These are phyloP conservation scores for Macrophomina pseudophaseolina DNA, from an alignment of 2,329 filamentous ascomycete species.

Conservation along the genomic window DNA sequence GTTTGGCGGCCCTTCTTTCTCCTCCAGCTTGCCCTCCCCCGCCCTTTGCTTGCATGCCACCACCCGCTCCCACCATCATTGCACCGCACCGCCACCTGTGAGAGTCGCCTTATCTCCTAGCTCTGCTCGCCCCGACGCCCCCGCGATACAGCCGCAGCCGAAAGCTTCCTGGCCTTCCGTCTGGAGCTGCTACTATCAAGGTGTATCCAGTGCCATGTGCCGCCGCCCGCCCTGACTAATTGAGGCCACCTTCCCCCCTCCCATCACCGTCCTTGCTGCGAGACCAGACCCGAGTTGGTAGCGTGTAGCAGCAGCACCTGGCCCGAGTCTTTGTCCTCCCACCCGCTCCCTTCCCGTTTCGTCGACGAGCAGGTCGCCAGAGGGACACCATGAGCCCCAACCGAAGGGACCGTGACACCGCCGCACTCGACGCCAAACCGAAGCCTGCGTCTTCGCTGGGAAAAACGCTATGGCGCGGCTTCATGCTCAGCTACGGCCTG, in stretches of 20 bases:
- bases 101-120: background rate
- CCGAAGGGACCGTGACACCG: slow-evolving; percentile 1
- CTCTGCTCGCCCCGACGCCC: background rate
- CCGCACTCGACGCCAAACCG: background rate
- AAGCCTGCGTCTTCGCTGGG: background rate
- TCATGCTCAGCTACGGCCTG: slow-evolving; percentile 37
- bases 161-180: slow-evolving; percentile 11
- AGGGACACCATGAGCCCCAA: background rate
- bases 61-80: background rate
- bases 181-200: background rate
- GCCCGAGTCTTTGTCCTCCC: background rate
- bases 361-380: background rate
- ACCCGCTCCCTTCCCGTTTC: background rate
- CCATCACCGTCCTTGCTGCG: background rate
- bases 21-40: background rate
- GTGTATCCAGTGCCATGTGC: slow-evolving; percentile 8
- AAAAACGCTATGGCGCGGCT: background rate
- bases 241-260: background rate
- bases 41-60: background rate
- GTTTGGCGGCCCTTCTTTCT: slow-evolving; percentile 1
- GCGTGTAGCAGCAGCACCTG: background rate
- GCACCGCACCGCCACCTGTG: background rate
- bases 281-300: background rate
- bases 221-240: background rate
- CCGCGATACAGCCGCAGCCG: slow-evolving; percentile 10